These are phyloP conservation scores for Lithocarpus polystachyus DNA, from an alignment of 306 rosid species.

Conservation along the genomic window DNA sequence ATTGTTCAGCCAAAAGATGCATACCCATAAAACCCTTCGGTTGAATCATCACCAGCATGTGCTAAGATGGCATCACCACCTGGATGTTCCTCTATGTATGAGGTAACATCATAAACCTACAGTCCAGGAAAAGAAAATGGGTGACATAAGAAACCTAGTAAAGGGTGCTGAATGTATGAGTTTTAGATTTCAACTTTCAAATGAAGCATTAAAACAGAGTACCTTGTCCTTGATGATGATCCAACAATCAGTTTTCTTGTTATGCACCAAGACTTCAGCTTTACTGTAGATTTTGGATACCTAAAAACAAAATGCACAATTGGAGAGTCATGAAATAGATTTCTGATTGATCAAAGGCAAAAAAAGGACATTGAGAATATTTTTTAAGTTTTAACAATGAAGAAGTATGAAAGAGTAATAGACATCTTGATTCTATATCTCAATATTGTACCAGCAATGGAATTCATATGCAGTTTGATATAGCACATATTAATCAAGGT, in stretches of 20 bases:
- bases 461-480: neutral
- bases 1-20: neutral
- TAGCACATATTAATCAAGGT: neutral
- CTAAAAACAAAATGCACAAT: conserved; percentile 35
- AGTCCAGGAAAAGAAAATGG: conserved; percentile 3
- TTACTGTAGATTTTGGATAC: conserved; percentile 53
- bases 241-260: conserved; percentile 89
- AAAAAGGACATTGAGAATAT: neutral
- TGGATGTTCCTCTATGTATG: conserved; percentile 96
- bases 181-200: neutral
- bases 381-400: neutral
- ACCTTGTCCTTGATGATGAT: conserved; percentile 85
- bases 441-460: neutral
- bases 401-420: neutral
- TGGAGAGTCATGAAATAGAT: neutral
- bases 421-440: neutral
- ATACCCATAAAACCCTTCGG: conserved; percentile 82
- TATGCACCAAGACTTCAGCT: conserved; percentile 66
- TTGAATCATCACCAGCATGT: conserved; percentile 91
- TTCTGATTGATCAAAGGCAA: neutral
- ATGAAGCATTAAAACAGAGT: conserved; percentile 8
- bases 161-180: neutral
- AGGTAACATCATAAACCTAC: conserved; percentile 85
- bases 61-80: conserved; percentile 95
- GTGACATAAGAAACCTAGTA: neutral